Base-by-base conservation (phyloP, 352 stramenopile genomes). In the Phytophthora megakarya region DNA sequence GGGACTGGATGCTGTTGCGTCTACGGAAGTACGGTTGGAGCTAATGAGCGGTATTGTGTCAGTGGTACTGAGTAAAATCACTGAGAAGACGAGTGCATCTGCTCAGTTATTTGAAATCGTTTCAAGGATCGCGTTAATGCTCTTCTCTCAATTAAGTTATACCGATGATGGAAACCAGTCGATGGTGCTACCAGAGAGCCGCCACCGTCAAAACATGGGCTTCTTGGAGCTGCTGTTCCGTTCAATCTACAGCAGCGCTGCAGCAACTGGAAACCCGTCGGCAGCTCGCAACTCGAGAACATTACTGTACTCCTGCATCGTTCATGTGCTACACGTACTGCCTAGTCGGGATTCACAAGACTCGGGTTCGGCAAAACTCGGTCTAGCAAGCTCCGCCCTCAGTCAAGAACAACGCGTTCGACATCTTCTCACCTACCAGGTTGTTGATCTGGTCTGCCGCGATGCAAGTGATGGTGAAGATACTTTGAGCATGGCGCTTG, bases 81-180 rank as follows among this genome's bases (percentile, higher is more conserved):
- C 76, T 5, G 69, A 86, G 23, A 76, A 78, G 25, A 55, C 69
- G 22, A 75, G 61, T 46, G 65, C 72, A 0, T 88, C 84, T 8
- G 86, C 82, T 21, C 86, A 93, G 58, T 60, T 95, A 21, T 86
- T 93, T 25, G 86, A 95, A 65, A 87, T 95, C 33, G 71, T 87
- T 13, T 73, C 83, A 11, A 83, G 78, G 42, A 86, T 92, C 13
- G 68, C 81, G 23, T 47, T 94, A 40, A 72, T 89, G 56, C 54
- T 90, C 38, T 81, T 86, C 54, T 85, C 78, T 11, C 77, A 87
- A 39, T 59, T 86, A 15, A 73, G 70, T 19, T 64, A 69, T 30
- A 62, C 32, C 7, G 60, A 63, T 42, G 55, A 69, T n/a, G 54
- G 26, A n/a, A 67, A 9, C 16, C 56, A 58, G 13, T 35, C 39